Conservation (phyloP, 345 rosid genomes). For the Physaria fendleri region DNA sequence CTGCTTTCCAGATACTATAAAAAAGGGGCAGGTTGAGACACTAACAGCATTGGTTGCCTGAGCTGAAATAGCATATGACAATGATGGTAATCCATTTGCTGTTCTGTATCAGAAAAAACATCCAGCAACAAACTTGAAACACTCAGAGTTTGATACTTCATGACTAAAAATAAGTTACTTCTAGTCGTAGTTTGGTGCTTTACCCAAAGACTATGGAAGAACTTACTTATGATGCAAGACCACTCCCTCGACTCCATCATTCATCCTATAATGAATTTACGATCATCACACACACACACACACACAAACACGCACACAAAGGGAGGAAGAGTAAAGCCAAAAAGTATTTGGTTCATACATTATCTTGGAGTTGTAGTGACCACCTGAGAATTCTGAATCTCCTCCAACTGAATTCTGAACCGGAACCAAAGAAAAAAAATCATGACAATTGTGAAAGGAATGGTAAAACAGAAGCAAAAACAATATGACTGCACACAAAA, state of each 20-base stretch:
- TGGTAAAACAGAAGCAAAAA: neutral
- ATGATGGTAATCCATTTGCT: slow-evolving; percentile 42
- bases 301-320: slow-evolving; percentile 5
- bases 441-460: neutral
- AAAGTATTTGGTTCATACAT: slow-evolving; percentile 36
- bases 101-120: slow-evolving; percentile 43
- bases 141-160: neutral
- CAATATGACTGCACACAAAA: neutral
- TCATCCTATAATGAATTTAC: slow-evolving; percentile 62
- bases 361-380: slow-evolving; percentile 65
- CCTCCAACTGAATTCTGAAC: slow-evolving; percentile 93
- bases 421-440: neutral
- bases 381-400: slow-evolving; percentile 72
- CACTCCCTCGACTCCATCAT: slow-evolving; percentile 59
- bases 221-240: slow-evolving; percentile 79
- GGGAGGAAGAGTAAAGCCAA: neutral
- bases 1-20: slow-evolving; percentile 60
- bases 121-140: slow-evolving; percentile 7
- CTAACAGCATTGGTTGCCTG: slow-evolving; percentile 55
- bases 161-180: neutral
- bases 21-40: slow-evolving; percentile 70
- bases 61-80: slow-evolving; percentile 68
- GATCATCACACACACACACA: no score
- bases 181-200: neutral
- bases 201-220: neutral